Evolutionary conservation across 345 rosid genomes (phyloP).

Genomic region (Brassica cretica): DNA sequence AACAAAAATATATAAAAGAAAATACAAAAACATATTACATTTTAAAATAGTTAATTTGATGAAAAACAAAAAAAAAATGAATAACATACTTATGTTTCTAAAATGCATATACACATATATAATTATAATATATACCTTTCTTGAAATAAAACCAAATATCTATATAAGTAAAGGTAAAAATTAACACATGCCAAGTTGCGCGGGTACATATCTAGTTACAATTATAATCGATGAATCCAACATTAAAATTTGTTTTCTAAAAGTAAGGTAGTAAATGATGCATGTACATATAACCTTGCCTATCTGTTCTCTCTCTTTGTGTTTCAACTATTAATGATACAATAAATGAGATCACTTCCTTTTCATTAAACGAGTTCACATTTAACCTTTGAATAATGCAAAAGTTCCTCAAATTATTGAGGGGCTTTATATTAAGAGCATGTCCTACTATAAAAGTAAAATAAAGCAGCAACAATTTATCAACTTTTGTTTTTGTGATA

Average conservation of each 20-base stretch:
- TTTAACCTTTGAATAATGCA: slow-evolving; percentile 27
- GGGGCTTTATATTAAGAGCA: background rate
- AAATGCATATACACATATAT: no score
- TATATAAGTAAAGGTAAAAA: no score
- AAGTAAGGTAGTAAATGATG: background rate
- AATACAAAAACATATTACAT: no score
- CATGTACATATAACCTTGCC: background rate
- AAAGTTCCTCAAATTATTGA: slow-evolving; percentile 12
- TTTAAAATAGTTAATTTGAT: no score
- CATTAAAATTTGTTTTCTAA: background rate
- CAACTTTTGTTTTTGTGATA: background rate
- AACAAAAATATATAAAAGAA: no score
- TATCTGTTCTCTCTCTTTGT: slow-evolving; percentile 10
- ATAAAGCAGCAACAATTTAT: slow-evolving; percentile 3
- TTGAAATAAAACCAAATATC: no score
- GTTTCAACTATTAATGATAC: slow-evolving; percentile 20
- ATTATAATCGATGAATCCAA: background rate
- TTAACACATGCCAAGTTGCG: no score
- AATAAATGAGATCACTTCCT: slow-evolving; percentile 29
- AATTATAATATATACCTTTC: no score
- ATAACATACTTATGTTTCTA: no score
- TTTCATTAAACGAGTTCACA: slow-evolving; percentile 29
- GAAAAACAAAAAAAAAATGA: no score
- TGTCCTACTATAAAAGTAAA: slow-evolving; percentile 17
- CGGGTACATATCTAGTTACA: background rate